A percentile compares a stretch with the other conserved stretches of the same genome.
These are phyloP conservation scores for Casaregolazyma suthepensis DNA, from an alignment of 1,139 yeast genomes.

Conservation along the genomic window DNA sequence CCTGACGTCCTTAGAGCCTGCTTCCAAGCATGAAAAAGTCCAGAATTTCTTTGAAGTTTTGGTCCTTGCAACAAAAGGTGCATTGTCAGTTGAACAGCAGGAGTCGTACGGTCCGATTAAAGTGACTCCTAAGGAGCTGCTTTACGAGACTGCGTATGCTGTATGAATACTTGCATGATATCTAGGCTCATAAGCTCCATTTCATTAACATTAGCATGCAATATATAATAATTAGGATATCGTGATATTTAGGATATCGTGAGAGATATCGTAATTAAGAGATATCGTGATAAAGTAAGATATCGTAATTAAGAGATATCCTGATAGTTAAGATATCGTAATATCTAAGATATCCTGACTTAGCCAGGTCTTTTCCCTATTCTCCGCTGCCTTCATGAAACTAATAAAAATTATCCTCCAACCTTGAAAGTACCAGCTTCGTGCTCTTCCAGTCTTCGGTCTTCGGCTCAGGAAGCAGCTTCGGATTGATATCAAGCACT, in stretches of 20 bases:
- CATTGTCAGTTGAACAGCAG: conserved; percentile 57
- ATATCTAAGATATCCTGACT: no score
- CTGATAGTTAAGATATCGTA: no score
- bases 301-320: no score
- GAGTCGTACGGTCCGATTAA: conserved; percentile 55
- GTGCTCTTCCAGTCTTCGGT: conserved; percentile 21
- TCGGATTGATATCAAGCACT: conserved; percentile 27
- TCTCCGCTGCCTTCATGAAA: no score
- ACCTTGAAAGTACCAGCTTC: conserved; percentile 12
- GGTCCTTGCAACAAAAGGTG: conserved; percentile 75
- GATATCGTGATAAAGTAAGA: no score
- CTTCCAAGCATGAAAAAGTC: conserved; percentile 23
- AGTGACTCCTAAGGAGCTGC: conserved; percentile 45
- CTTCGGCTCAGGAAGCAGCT: conserved; percentile 15
- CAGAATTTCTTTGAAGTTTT: conserved; percentile 76
- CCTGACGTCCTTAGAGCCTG: background rate
- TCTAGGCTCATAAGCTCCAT: background rate
- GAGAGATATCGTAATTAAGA: no score
- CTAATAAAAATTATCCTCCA: conserved; percentile 7
- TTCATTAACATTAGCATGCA: conserved; percentile 8
- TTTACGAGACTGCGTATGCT: conserved; percentile 33
- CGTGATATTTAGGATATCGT: background rate
- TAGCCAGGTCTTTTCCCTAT: no score
- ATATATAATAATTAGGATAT: background rate
- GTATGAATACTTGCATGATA: background rate